phyloP scores from a whole-genome alignment of 2,329 filamentous ascomycete species.

The Mycosphaerella arachidis region DNA sequence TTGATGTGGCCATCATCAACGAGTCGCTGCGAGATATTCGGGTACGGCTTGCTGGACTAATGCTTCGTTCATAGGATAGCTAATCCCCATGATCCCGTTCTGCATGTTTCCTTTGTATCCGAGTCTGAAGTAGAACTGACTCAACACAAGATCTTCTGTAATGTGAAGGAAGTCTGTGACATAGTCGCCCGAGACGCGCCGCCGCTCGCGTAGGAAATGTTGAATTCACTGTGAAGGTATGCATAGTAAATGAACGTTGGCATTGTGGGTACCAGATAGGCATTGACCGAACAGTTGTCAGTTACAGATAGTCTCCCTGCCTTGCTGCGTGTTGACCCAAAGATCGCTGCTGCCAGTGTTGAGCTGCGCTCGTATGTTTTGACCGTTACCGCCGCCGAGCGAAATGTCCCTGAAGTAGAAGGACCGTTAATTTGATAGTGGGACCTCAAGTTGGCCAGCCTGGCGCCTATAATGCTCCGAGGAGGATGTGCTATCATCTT shows the following conservation, averaged over 20 bases:
- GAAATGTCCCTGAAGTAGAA: conserved; percentile 56
- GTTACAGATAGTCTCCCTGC: conserved; percentile 51
- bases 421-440: conserved; percentile 53
- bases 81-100: conserved; percentile 78
- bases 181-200: conserved; percentile 72
- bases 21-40: conserved; percentile 63
- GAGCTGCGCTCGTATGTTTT: conserved; percentile 52
- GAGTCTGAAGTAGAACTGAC: conserved; percentile 64
- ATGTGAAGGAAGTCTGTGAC: conserved; percentile 66
- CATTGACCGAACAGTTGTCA: conserved; percentile 47
- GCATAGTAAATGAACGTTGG: conserved; percentile 73
- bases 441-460: conserved; percentile 30
- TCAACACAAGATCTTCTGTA: conserved; percentile 48
- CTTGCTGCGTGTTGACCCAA: conserved; percentile 62
- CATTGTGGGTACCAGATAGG: conserved; percentile 61
- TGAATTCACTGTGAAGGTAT: conserved; percentile 70
- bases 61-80: conserved; percentile 74
- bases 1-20: conserved; percentile 59
- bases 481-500: neutral
- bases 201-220: conserved; percentile 85
- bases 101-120: conserved; percentile 57
- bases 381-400: conserved; percentile 55
- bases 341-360: conserved; percentile 61
- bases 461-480: conserved; percentile 21
- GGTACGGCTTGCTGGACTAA: conserved; percentile 58